Base-by-base conservation (phyloP, 148 eudicot species). In the Diospyros lotus region DNA sequence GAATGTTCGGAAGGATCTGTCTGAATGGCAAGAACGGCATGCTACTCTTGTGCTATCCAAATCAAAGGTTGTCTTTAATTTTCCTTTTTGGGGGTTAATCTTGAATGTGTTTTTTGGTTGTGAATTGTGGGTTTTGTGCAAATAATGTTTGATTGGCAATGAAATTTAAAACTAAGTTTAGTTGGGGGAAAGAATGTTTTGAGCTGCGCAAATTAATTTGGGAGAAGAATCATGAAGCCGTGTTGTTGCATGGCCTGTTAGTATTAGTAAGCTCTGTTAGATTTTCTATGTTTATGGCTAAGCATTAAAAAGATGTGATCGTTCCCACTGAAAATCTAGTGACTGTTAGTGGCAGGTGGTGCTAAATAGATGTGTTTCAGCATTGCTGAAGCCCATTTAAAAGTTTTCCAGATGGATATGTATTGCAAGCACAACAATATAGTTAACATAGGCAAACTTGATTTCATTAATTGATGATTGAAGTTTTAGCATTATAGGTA, bases 1-100 rank as follows among this genome's bases (percentile, higher is more conserved):
- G 58, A 85, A 82, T 52, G 81, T 90, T 59, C 83, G 75, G 44
- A 82, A 77, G 72, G 97, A 92, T 89, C 84, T 95, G 48, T 92
- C 96, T 46, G 93, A 90, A 10, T 95, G 98, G 97, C 96, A 90
- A 84, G 86, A 92, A 77, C 82, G 55, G 17, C 98, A 95, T 87
- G 98, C 96, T 48, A 79, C 68, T 38, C 78, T 95, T 78, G 73
- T 88, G 51, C 92, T 95, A 8, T 90, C 98, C 51, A 90, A 82
- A 88, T 85, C 82, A 85, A 92, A 95, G 98, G 98, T 94, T 48
- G 7, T 58, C 38, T 61, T 40, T 41, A 2, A 0, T 41, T 10
- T 66, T 39, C 71, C 13, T 17, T 38, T 60, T 59, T 64, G 3
- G 67, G 2, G 5, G 41, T 54, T 53, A 12, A 15, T 12, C 45